Conservation (phyloP, 2,329 filamentous ascomycete genomes). For the Neodidymelliopsis sp. region DNA sequence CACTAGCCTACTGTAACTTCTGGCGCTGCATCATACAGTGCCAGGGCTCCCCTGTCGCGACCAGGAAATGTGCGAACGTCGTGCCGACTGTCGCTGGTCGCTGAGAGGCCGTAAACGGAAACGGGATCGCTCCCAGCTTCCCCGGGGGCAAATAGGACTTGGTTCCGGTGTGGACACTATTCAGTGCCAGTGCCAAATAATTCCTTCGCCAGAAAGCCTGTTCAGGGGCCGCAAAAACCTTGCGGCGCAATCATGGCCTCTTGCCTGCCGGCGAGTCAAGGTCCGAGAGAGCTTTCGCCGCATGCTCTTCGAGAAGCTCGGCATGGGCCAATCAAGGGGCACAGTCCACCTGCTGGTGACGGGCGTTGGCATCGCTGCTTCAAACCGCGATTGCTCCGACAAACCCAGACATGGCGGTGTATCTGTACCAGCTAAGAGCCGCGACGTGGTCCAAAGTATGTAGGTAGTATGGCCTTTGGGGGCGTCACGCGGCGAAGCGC, state of each 20-base stretch:
- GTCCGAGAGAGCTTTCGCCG: conserved; percentile 29
- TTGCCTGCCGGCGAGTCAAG: conserved; percentile 39
- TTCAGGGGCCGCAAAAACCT: conserved; percentile 33
- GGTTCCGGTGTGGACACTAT: conserved; percentile 26
- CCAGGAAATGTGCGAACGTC: conserved; percentile 34
- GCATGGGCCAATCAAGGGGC: conserved; percentile 29
- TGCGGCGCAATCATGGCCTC: conserved; percentile 25
- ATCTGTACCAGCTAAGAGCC: conserved; percentile 12
- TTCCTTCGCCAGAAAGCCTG: conserved; percentile 18
- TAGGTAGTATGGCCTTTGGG: conserved; percentile 1
- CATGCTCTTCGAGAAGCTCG: conserved; percentile 36
- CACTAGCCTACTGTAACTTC: conserved; percentile 25
- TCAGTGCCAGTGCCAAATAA: conserved; percentile 11
- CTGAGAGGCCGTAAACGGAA: conserved; percentile 35
- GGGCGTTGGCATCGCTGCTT: conserved; percentile 33
- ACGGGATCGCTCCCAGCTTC: conserved; percentile 36
- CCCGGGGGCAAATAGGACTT: conserved; percentile 42
- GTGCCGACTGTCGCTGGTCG: conserved; percentile 34
- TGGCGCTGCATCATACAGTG: conserved; percentile 11
- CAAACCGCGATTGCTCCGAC: conserved; percentile 37
- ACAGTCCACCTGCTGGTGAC: conserved; percentile 22
- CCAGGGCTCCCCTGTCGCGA: conserved; percentile 27
- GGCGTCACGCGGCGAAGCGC: conserved; percentile 14
- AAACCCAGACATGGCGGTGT: conserved; percentile 43
- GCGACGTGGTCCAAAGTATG: conserved; percentile 7